phyloP scores from a whole-genome alignment of 2,329 filamentous ascomycete species.

The Penicillium sp. region DNA sequence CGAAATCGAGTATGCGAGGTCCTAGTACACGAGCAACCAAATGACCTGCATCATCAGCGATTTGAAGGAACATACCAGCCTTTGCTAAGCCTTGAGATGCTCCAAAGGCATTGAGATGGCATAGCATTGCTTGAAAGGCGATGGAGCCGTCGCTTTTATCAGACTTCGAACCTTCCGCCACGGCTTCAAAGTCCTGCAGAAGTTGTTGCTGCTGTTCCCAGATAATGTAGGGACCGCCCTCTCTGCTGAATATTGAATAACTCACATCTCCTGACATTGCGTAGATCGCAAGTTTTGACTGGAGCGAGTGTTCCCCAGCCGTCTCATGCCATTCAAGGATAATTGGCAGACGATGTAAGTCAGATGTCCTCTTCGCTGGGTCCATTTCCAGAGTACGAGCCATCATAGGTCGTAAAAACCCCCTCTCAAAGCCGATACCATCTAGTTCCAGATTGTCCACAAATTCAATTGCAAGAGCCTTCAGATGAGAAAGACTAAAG shows the following conservation, averaged over 20 bases:
- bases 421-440: too few species aligned
- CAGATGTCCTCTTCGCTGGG: too few species aligned
- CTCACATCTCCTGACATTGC: slow-evolving; percentile 13
- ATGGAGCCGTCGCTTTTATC: slow-evolving; percentile 3
- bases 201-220: slow-evolving; percentile 19
- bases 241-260: slow-evolving; percentile 14
- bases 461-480: too few species aligned
- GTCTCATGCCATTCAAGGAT: slow-evolving; percentile 13
- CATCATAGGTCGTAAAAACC: too few species aligned
- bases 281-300: slow-evolving; percentile 15
- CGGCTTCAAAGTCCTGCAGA: slow-evolving; percentile 12
- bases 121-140: slow-evolving; percentile 15
- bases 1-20: slow-evolving; percentile 6
- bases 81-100: slow-evolving; percentile 9
- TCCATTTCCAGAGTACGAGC: too few species aligned
- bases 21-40: slow-evolving; percentile 10
- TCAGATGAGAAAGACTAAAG: too few species aligned
- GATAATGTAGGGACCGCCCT: slow-evolving; percentile 13
- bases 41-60: slow-evolving; percentile 6
- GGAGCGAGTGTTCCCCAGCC: slow-evolving; percentile 9
- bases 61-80: slow-evolving; percentile 7
- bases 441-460: too few species aligned
- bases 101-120: slow-evolving; percentile 17
- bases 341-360: not conserved
- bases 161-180: not conserved